These are phyloP conservation scores for Penicillium manginii DNA, from an alignment of 495 filamentous ascomycete genomes.

Conservation along the genomic window DNA sequence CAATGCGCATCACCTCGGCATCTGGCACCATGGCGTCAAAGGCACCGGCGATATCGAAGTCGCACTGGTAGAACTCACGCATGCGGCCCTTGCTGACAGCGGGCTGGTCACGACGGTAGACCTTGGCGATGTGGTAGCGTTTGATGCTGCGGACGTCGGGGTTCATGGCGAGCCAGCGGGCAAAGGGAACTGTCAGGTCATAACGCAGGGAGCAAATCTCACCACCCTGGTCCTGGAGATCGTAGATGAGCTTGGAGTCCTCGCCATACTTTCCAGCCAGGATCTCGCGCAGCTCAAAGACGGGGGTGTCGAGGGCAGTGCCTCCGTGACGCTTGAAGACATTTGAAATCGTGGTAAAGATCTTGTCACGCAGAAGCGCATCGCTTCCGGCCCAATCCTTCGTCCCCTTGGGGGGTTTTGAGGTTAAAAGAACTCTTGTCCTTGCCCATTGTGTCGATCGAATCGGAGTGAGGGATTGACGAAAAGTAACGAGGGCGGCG, in stretches of 20 bases:
- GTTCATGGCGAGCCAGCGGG: conserved; percentile 88
- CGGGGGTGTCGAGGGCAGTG: conserved; percentile 82
- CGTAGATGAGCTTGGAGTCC: conserved; percentile 89
- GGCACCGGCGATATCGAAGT: conserved; percentile 91
- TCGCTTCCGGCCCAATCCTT: conserved; percentile 46
- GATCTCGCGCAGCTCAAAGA: conserved; percentile 79
- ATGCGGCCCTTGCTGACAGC: conserved; percentile 88
- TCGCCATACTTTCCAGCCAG: conserved; percentile 90
- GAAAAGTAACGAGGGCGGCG: conserved; percentile 37
- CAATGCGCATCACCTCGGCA: conserved; percentile 86
- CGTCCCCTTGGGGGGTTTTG: conserved; percentile 55
- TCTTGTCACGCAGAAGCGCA: conserved; percentile 60
- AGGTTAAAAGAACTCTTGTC: conserved; percentile 45
- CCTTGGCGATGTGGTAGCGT: conserved; percentile 87
- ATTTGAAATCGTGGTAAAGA: conserved; percentile 78
- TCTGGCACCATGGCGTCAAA: conserved; percentile 96
- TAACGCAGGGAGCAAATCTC: conserved; percentile 86
- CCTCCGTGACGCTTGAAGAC: conserved; percentile 92
- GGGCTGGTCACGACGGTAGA: conserved; percentile 80
- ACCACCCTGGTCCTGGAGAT: conserved; percentile 83
- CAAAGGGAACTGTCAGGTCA: conserved; percentile 90
- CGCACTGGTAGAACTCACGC: conserved; percentile 97
- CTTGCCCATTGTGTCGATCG: conserved; percentile 38
- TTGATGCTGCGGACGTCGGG: conserved; percentile 73
- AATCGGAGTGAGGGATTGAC: conserved; percentile 25